Conservation (phyloP, 2,329 filamentous ascomycete genomes). For the Nigrospora oryzae region DNA sequence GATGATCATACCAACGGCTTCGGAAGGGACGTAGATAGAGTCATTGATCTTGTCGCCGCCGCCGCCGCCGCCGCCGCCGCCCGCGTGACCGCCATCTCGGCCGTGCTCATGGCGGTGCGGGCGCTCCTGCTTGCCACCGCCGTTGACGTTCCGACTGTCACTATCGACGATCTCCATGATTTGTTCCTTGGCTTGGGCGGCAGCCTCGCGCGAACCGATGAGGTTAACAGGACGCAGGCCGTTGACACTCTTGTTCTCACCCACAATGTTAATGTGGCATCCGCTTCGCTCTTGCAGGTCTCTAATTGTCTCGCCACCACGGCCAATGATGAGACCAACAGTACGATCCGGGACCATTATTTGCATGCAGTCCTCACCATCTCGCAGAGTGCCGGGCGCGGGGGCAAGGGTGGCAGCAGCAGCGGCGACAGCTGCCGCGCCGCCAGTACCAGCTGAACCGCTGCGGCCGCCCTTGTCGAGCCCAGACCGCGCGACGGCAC, state of each 20-base stretch:
- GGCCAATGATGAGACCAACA: slow-evolving; percentile 88
- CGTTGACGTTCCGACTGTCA: slow-evolving; percentile 54
- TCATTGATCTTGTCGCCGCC: slow-evolving; percentile 66
- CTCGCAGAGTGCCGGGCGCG: slow-evolving; percentile 46
- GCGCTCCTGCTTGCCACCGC: slow-evolving; percentile 16
- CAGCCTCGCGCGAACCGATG: slow-evolving; percentile 69
- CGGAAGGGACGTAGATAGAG: slow-evolving; percentile 76
- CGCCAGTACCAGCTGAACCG: slow-evolving; percentile 10
- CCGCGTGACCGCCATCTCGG: slow-evolving; percentile 22
- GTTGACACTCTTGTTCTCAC: slow-evolving; percentile 87
- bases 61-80: slow-evolving; percentile 10
- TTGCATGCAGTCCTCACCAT: slow-evolving; percentile 79
- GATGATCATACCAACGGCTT: slow-evolving; percentile 94
- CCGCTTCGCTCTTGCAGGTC: slow-evolving; percentile 85
- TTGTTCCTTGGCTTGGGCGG: slow-evolving; percentile 71
- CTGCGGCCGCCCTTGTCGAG: slow-evolving; percentile 30
- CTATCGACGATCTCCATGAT: slow-evolving; percentile 94
- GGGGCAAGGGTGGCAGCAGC: slow-evolving; percentile 8
- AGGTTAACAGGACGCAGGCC: slow-evolving; percentile 84
- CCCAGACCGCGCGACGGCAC: slow-evolving; percentile 36
- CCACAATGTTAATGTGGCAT: slow-evolving; percentile 94
- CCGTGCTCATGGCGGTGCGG: slow-evolving; percentile 26
- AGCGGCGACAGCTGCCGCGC: slow-evolving; percentile 16
- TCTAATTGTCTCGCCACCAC: slow-evolving; percentile 85
- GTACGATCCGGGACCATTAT: slow-evolving; percentile 94